Evolutionary conservation across 2,329 filamentous ascomycete genomes (phyloP).

Genomic region (Exserohilum turcica): DNA sequence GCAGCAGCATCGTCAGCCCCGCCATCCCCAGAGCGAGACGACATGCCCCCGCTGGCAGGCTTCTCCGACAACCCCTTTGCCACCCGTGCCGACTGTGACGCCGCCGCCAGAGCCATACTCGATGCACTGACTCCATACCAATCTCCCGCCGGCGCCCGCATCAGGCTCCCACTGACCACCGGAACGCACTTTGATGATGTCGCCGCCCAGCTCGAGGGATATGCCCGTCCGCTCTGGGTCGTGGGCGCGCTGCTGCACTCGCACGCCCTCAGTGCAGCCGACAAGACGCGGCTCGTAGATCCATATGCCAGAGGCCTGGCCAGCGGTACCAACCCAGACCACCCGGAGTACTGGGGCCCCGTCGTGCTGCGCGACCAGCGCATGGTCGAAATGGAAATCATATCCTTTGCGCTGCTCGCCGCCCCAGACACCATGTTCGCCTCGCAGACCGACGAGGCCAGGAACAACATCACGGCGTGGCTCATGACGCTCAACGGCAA

Average conservation of each 20-base stretch:
- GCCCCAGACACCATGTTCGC: slow-evolving; percentile 50
- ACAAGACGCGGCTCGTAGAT: slow-evolving; percentile 26
- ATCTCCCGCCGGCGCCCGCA: slow-evolving; percentile 38
- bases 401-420: slow-evolving; percentile 56
- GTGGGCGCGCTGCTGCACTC: slow-evolving; percentile 38
- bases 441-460: slow-evolving; percentile 34
- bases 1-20: no score
- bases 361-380: slow-evolving; percentile 56
- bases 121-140: slow-evolving; percentile 37
- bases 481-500: slow-evolving; percentile 52
- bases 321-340: slow-evolving; percentile 43
- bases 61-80: slow-evolving; percentile 40
- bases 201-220: slow-evolving; percentile 44
- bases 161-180: slow-evolving; percentile 37
- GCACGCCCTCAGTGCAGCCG: slow-evolving; percentile 13
- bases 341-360: slow-evolving; percentile 55
- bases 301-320: slow-evolving; percentile 41
- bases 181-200: slow-evolving; percentile 46
- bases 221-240: slow-evolving; percentile 41
- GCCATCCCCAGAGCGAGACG: no score
- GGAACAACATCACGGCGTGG: slow-evolving; percentile 50
- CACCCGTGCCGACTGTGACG: slow-evolving; percentile 32
- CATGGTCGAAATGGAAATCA: slow-evolving; percentile 61
- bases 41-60: slow-evolving; percentile 34
- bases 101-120: slow-evolving; percentile 31